Conservation (phyloP, 1,284 basidiomycete genomes). For the Cryptococcus depauperatus region DNA sequence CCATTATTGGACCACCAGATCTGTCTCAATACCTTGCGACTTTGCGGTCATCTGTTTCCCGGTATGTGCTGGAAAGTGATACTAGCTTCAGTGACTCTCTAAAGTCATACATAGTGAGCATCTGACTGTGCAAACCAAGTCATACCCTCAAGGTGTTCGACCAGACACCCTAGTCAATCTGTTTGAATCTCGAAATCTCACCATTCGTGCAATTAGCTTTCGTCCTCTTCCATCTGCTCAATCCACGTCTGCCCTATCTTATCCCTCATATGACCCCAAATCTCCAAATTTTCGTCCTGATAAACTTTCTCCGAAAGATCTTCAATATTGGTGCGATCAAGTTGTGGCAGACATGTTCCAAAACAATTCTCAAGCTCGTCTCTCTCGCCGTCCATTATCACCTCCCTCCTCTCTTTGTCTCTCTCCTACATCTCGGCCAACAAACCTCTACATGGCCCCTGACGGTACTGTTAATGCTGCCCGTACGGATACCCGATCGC, state of each 20-base stretch:
- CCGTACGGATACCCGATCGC: conserved; percentile 16
- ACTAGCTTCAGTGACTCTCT: neutral
- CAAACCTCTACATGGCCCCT: neutral
- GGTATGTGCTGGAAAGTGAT: conserved; percentile 3
- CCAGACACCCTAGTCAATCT: conserved; percentile 15
- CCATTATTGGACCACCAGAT: conserved; percentile 65
- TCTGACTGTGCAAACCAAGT: conserved; percentile 7
- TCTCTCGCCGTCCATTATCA: conserved; percentile 2
- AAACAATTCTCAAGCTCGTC: conserved; percentile 6
- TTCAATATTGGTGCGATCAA: conserved; percentile 21
- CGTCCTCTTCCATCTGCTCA: conserved; percentile 2
- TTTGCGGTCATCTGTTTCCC: conserved; percentile 39
- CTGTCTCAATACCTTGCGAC: conserved; percentile 63
- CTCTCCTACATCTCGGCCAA: neutral
- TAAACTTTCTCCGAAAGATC: conserved; percentile 13
- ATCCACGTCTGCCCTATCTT: neutral
- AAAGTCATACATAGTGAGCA: conserved; percentile 7
- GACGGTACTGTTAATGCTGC: conserved; percentile 7
- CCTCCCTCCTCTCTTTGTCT: conserved; percentile 1
- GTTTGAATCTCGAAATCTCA: conserved; percentile 21
- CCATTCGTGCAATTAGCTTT: conserved; percentile 28
- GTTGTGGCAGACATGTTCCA: conserved; percentile 27
- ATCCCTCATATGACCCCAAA: conserved; percentile 4
- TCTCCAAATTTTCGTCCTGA: conserved; percentile 8
- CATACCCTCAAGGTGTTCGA: conserved; percentile 9